Base-by-base conservation (phyloP, 345 rosid species). In the Corchorus capsularis region DNA sequence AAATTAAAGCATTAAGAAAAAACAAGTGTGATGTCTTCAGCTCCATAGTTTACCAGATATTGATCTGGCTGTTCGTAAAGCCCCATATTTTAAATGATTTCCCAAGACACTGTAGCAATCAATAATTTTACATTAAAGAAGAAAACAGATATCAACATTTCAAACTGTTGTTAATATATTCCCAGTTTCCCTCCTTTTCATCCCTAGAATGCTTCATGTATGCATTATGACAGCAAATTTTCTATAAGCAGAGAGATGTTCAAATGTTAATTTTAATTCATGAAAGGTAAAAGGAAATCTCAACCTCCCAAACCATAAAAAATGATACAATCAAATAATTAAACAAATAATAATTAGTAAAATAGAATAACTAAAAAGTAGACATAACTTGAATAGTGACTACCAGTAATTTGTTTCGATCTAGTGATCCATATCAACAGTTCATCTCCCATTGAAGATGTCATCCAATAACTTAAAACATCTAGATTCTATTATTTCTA, bases 1-100 rank as follows among this genome's bases (percentile, higher is more conserved):
- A 49, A 66, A 79, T 22, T 9, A 55, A 78, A 73, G 50, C 78
- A 60, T 19, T 32, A 63, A 68, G 39, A 64, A 54, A 77, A 0
- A 54, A 37, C 22, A 57, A 78, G 72, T 37, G 9, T 10, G 22
- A 22, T 16, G 8, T 20, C 66, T 50, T 80, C 39, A 50, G 67
- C n/a, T 50, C 47, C 63, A 27, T 41, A 65, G 82, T 63, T 76
- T 65, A 50, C 34, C 35, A 35, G 32, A 15, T 16, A 55, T n/a
- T 55, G 37, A 75, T 11, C 17, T 6, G 32, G n/a, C 67, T 49
- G 19, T 20, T 49, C 14, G 19, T 22, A 62, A 65, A 69, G n/a
- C 35, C 65, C 39, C 46, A 35, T 34, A 46, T 39, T 19, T 69
- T 17, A 41, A 32, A 11, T 61, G 41, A 4, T 69, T 57, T 32